Percentiles rank a stretch among this genome's conserved stretches.
These are phyloP conservation scores for Leccinellum luteum DNA, from an alignment of 768 basidiomycete species.

Conservation along the genomic window DNA sequence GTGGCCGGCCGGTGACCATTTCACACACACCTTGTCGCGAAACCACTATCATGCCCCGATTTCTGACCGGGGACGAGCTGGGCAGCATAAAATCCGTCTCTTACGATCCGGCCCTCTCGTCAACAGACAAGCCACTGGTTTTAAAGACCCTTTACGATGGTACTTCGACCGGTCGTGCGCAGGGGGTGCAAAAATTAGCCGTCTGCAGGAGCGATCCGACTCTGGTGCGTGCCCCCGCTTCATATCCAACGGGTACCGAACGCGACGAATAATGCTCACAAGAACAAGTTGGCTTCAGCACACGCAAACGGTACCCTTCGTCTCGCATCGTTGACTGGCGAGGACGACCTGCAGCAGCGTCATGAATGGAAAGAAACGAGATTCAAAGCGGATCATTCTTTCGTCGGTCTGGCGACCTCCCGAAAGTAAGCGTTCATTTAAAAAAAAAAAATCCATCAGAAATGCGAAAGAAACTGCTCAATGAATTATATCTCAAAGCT, in stretches of 20 bases:
- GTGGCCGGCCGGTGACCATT: not conserved
- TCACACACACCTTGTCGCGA: conserved; percentile 22
- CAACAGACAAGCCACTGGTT: conserved; percentile 32
- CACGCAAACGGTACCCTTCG: conserved; percentile 57
- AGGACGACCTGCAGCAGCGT: conserved; percentile 39
- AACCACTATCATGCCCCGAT: conserved; percentile 53
- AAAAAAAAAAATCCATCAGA: not conserved
- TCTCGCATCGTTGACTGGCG: conserved; percentile 42
- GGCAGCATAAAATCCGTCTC: conserved; percentile 67
- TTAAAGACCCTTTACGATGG: conserved; percentile 37
- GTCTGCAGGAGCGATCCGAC: conserved; percentile 29
- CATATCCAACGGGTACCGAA: conserved; percentile 6
- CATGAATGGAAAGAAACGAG: conserved; percentile 66
- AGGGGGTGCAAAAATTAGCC: conserved; percentile 41
- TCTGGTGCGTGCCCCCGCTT: conserved; percentile 36
- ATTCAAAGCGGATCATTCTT: conserved; percentile 48
- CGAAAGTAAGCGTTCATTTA: conserved; percentile 41
- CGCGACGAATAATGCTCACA: conserved; percentile 31
- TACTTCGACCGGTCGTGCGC: conserved; percentile 30
- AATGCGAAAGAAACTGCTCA: conserved; percentile 1
- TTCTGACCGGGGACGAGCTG: conserved; percentile 75
- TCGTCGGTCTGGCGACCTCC: conserved; percentile 56
- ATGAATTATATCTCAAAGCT: conserved; percentile 17
- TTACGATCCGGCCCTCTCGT: conserved; percentile 35
- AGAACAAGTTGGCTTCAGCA: conserved; percentile 63